These are phyloP conservation scores for Colletotrichum sansevieriae DNA, from an alignment of 2,329 filamentous ascomycete genomes.

Conservation along the genomic window DNA sequence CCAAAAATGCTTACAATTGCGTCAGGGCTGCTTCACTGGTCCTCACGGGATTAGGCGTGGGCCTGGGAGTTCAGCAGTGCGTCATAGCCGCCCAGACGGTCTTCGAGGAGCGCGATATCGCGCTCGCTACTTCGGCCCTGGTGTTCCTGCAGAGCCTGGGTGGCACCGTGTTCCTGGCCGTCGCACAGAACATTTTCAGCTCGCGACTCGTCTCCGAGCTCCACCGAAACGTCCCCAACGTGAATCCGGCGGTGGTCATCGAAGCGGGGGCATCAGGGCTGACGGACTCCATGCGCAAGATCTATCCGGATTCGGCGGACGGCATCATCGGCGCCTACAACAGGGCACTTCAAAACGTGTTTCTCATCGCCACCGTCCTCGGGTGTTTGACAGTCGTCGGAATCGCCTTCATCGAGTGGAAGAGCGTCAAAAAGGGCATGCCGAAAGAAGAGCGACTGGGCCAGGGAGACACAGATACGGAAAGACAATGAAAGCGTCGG, in stretches of 20 bases:
- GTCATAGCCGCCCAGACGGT: conserved; percentile 35
- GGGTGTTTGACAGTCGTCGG: conserved; percentile 26
- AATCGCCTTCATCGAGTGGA: conserved; percentile 36
- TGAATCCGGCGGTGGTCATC: conserved; percentile 27
- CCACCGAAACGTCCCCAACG: conserved; percentile 24
- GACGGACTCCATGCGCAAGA: conserved; percentile 5
- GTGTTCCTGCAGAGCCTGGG: conserved; percentile 35
- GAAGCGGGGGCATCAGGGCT: conserved; percentile 26
- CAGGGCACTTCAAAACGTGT: conserved; percentile 61
- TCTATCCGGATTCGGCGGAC: conserved; percentile 45
- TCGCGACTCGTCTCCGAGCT: conserved; percentile 27
- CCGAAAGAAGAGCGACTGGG: not conserved
- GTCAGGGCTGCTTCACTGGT: conserved; percentile 22
- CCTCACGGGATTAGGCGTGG: not conserved
- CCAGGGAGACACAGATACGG: not conserved
- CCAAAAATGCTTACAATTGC: not conserved
- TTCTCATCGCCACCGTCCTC: conserved; percentile 57
- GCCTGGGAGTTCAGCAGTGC: conserved; percentile 28
- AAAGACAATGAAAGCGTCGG: not conserved
- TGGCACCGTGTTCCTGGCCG: conserved; percentile 28
- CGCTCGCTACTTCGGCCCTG: conserved; percentile 28
- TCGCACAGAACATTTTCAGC: conserved; percentile 34
- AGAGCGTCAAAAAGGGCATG: conserved; percentile 27
- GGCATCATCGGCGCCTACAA: conserved; percentile 63
- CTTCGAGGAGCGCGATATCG: conserved; percentile 34